Evolutionary conservation across 306 rosid species (phyloP), one percentile per base, ranked within the genome.

Genomic region (Quercus mongolica): DNA sequence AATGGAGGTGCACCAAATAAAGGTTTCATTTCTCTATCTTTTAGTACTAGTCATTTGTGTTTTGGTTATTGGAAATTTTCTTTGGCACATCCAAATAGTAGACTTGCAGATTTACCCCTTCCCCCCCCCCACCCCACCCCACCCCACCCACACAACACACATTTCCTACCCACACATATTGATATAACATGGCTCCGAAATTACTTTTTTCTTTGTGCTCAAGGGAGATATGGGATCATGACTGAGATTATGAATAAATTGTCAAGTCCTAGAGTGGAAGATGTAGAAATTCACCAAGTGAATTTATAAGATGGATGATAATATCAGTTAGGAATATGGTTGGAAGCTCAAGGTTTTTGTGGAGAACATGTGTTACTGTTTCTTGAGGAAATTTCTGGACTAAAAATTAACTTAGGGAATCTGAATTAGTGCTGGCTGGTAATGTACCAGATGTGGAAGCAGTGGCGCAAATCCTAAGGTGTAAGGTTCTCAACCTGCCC

Each of bases 1-100:
- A 64, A 93, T 95, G 98, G 99, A 95, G 86, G 80, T 91, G 77
- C 97, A 93, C 90, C 98, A 95, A 87, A 93, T 95, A 71, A 95
- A 92, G 99, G 99, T 92, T 63, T 64, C 56, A 63, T 72, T 82
- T 81, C 64, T 58, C 28, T 38, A 14, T 8, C n/a, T 83, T 71
- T 76, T 19, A 69, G 63, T 28, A n/a, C 19, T 78, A 61, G 31
- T 62, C 14, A 26, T 58, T 82, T 78, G 64, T 46, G 74, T 76
- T 81, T 55, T 49, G 30, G 30, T 19, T 25, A 46, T 46, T 44
- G 18, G 56, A 71, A 19, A 25, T 41, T n/a, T 59, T 56, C 23
- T 51, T 21, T 56, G 4, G 28, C 55, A 69, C 52, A 18, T 67
- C 51, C n/a, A 31, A 67, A 18, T 3, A 19, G 4, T 67, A 19